Evolutionary conservation across 1,139 yeast species (phyloP).

Genomic region (Geotrichum europaeum): DNA sequence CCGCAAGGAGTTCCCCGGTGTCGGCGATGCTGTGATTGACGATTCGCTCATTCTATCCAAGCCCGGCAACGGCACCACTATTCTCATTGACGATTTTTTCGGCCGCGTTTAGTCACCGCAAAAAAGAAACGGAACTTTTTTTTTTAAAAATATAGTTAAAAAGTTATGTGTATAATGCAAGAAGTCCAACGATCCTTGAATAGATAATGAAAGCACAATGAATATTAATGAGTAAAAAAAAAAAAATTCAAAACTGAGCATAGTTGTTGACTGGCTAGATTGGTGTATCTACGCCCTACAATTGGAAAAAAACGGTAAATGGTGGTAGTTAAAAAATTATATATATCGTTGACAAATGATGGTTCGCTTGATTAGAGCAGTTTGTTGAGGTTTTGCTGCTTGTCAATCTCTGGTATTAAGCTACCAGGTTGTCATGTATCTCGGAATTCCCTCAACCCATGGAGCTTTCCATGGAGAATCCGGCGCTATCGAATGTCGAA

Average conservation of each 20-base stretch:
- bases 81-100: conserved; percentile 26
- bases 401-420: too few relatives aligned
- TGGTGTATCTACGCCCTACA: too few relatives aligned
- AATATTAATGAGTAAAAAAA: background rate
- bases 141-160: background rate
- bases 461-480: too few relatives aligned
- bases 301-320: too few relatives aligned
- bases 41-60: conserved; percentile 53
- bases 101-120: background rate
- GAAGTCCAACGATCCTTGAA: background rate
- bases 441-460: too few relatives aligned
- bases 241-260: background rate
- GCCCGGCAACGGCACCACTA: conserved; percentile 56
- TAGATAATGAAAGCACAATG: background rate
- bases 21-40: conserved; percentile 41
- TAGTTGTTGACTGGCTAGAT: too few relatives aligned
- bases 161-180: background rate
- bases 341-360: too few relatives aligned
- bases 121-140: background rate
- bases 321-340: too few relatives aligned
- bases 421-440: too few relatives aligned
- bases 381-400: too few relatives aligned
- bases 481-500: too few relatives aligned
- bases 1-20: conserved; percentile 43
- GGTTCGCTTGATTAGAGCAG: too few relatives aligned